Conservation (phyloP, 495 filamentous ascomycete species). For the Aspergillus affinis region DNA sequence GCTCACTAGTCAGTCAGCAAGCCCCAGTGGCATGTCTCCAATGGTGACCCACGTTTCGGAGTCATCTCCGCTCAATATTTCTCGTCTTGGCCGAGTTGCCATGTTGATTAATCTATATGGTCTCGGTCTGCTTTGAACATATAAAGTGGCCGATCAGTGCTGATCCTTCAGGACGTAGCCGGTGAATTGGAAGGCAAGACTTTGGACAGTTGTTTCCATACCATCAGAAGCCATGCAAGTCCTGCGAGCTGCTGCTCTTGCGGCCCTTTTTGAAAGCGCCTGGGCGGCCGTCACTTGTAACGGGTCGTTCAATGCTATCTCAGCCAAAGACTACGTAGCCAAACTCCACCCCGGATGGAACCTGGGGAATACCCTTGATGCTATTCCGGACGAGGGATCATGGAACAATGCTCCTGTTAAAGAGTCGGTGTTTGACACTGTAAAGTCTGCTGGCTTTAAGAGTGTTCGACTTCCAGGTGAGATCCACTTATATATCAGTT, state of each 20-base stretch:
- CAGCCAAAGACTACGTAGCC: constrained; percentile 34
- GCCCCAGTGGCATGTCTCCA: background rate
- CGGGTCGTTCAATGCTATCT: constrained; percentile 37
- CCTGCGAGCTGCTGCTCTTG: constrained; percentile 12
- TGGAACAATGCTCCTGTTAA: constrained; percentile 58
- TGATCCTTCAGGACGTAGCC: background rate
- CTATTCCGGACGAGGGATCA: constrained; percentile 54
- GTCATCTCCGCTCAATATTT: background rate
- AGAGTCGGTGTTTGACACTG: constrained; percentile 47
- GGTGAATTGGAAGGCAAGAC: background rate
- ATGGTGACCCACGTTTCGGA: background rate
- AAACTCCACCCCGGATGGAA: constrained; percentile 46
- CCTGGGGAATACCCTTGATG: constrained; percentile 57
- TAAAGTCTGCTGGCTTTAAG: constrained; percentile 57
- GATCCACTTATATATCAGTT: background rate
- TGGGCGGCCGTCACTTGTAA: constrained; percentile 27
- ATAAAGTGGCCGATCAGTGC: background rate
- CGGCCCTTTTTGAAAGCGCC: constrained; percentile 10
- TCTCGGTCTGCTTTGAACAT: background rate
- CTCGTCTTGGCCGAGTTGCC: background rate
- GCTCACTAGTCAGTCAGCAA: background rate
- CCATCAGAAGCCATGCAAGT: constrained; percentile 4
- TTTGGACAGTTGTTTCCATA: background rate
- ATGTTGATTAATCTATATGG: background rate
- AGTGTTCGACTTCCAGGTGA: constrained; percentile 57